A percentile compares a stretch with the other conserved stretches of the same genome.
These are phyloP conservation scores for Phytophthora rubi DNA, from an alignment of 352 stramenopile species.

Conservation along the genomic window DNA sequence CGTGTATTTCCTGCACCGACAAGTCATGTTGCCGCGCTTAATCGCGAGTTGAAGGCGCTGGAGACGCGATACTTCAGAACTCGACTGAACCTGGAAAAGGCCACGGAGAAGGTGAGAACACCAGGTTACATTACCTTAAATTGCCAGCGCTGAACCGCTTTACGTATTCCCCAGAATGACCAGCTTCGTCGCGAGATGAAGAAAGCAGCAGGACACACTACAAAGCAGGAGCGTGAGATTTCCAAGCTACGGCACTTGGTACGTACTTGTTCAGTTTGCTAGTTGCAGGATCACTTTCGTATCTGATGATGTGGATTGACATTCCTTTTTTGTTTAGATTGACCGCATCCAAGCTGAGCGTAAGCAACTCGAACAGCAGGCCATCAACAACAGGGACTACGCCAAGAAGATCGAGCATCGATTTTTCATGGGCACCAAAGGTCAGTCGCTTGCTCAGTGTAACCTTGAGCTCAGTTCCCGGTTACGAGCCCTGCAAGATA, in stretches of 20 bases:
- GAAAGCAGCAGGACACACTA: slow-evolving; percentile 35
- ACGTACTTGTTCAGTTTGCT: neutral
- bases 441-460: slow-evolving; percentile 64
- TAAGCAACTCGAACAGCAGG: slow-evolving; percentile 79
- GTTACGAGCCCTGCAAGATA: slow-evolving; percentile 51
- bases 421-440: slow-evolving; percentile 80
- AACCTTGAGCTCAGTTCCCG: slow-evolving; percentile 61
- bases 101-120: slow-evolving; percentile 55
- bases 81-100: slow-evolving; percentile 72
- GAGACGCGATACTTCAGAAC: slow-evolving; percentile 84
- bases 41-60: slow-evolving; percentile 73
- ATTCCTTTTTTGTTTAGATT: slow-evolving; percentile 40
- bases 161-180: slow-evolving; percentile 45
- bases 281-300: neutral
- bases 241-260: slow-evolving; percentile 70
- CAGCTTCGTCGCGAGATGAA: slow-evolving; percentile 64
- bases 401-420: slow-evolving; percentile 87
- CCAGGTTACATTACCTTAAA: neutral
- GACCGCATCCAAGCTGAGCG: slow-evolving; percentile 79
- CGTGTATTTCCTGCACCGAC: slow-evolving; percentile 43
- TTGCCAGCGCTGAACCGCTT: neutral
- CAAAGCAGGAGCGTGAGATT: slow-evolving; percentile 67
- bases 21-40: slow-evolving; percentile 69
- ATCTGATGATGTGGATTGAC: slow-evolving; percentile 4
- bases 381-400: slow-evolving; percentile 85